These are phyloP conservation scores for Colletotrichum spaethianum DNA, from an alignment of 2,329 filamentous ascomycete genomes.

Conservation along the genomic window DNA sequence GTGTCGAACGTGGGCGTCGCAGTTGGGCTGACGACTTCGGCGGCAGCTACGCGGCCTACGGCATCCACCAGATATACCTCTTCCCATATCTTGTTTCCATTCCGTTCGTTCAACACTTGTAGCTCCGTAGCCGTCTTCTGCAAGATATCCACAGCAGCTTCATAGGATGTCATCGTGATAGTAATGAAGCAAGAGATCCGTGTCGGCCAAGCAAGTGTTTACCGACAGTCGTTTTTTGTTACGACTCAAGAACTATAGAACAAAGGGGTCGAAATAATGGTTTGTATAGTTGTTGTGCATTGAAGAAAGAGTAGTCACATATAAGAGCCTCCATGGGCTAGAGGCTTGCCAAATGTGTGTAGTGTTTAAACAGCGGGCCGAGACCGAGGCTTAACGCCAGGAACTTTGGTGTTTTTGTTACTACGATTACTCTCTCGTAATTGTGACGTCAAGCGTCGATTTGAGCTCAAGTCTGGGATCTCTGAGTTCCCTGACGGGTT, in stretches of 20 bases:
- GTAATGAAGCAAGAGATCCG: neutral
- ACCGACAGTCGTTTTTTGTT: neutral
- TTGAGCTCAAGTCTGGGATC: neutral
- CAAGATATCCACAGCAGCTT: neutral
- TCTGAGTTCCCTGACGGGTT: neutral
- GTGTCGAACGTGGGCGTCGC: constrained; percentile 1
- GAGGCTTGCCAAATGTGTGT: neutral
- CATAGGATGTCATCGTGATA: neutral
- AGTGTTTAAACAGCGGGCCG: neutral
- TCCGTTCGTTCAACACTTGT: neutral
- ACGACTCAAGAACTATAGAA: neutral
- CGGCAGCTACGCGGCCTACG: neutral
- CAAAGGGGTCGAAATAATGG: neutral
- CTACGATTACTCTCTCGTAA: neutral
- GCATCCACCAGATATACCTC: neutral
- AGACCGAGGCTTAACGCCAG: neutral
- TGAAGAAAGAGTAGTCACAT: neutral
- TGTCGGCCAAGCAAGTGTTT: neutral
- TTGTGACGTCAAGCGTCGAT: neutral
- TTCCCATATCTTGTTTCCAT: neutral
- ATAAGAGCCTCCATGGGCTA: neutral
- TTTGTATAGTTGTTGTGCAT: neutral
- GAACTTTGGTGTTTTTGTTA: neutral
- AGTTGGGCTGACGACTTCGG: neutral
- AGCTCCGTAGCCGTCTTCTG: neutral